A percentile compares a stretch with the other conserved stretches of the same genome.
phyloP scores from a whole-genome alignment of 352 stramenopile genomes.

The Ophiocytium majus region DNA sequence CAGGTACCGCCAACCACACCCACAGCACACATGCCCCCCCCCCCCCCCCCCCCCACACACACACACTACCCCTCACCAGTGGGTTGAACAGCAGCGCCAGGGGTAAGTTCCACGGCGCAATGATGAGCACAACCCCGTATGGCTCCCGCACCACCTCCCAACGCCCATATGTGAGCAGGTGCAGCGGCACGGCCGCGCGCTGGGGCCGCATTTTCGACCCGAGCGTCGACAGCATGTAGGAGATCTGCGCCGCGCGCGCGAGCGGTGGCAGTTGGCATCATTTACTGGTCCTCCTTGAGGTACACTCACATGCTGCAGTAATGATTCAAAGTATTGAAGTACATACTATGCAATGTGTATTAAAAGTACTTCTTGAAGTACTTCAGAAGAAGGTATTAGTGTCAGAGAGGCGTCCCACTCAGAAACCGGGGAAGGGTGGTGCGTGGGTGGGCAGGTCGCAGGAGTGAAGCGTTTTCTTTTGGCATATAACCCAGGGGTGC shows the following conservation, averaged over 20 bases:
- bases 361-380: too few relatives aligned
- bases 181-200: not conserved
- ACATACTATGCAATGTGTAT: too few relatives aligned
- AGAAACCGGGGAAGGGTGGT: not conserved
- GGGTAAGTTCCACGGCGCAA: conserved; percentile 88
- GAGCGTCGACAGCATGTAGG: not conserved
- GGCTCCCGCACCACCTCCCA: conserved; percentile 31
- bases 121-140: conserved; percentile 76
- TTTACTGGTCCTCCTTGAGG: not conserved
- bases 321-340: too few relatives aligned
- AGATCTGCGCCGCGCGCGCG: not conserved
- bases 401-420: not conserved
- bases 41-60: too few relatives aligned
- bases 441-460: too few relatives aligned
- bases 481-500: too few relatives aligned
- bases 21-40: too few relatives aligned
- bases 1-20: too few relatives aligned
- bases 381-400: too few relatives aligned
- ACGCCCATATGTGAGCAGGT: not conserved
- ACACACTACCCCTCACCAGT: conserved; percentile 56
- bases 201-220: not conserved
- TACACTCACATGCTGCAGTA: too few relatives aligned
- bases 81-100: conserved; percentile 71
- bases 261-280: not conserved
- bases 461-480: too few relatives aligned